phyloP scores from a whole-genome alignment of 495 filamentous ascomycete genomes.

The Viridothelium virens region DNA sequence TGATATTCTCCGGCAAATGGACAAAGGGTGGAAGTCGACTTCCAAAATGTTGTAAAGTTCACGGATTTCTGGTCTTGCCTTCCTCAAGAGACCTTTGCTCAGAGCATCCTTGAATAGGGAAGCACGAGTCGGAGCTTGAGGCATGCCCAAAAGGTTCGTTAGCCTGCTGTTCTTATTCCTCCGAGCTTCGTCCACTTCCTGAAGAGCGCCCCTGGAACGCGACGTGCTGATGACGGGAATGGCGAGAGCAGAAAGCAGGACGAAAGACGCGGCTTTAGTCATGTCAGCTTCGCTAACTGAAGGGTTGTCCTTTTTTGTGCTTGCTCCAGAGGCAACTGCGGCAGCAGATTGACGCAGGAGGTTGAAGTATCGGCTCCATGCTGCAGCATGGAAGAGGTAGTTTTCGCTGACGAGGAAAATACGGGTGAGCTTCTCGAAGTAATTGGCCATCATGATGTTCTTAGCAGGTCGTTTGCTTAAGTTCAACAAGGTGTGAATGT shows the following conservation, averaged over 20 bases:
- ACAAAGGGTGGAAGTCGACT: conserved; percentile 96
- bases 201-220: conserved; percentile 85
- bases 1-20: conserved; percentile 98
- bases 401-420: conserved; percentile 99
- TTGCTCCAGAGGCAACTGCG: conserved; percentile 72
- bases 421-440: conserved; percentile 97
- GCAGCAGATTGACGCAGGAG: conserved; percentile 85
- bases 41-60: conserved; percentile 97
- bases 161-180: conserved; percentile 98
- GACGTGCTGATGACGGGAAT: conserved; percentile 99
- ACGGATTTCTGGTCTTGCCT: conserved; percentile 85
- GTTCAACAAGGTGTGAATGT: conserved; percentile 97
- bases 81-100: conserved; percentile 86
- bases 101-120: conserved; percentile 91
- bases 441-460: conserved; percentile 99
- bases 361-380: conserved; percentile 95
- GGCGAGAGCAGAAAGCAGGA: conserved; percentile 87
- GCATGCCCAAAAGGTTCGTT: conserved; percentile 92
- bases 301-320: conserved; percentile 89
- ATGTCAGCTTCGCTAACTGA: conserved; percentile 81
- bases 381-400: conserved; percentile 97
- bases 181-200: conserved; percentile 92
- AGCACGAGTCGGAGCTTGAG: conserved; percentile 75
- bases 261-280: conserved; percentile 82
- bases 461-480: conserved; percentile 98